These are phyloP conservation scores for Diplosphaera chodatii DNA, from an alignment of 139 green algal genomes.

Conservation along the genomic window DNA sequence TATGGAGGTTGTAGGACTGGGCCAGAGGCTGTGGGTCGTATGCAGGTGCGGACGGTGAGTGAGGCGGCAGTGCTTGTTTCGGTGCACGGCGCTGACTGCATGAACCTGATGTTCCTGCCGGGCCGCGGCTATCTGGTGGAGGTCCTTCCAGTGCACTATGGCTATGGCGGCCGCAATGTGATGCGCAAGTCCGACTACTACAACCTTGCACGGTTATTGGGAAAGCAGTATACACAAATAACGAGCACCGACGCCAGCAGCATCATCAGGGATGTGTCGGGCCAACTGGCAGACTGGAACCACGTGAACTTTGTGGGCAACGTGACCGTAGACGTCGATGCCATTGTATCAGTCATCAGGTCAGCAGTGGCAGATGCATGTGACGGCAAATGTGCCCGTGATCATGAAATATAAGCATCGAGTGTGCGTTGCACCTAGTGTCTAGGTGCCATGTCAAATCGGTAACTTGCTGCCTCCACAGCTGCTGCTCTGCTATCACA, in stretches of 20 bases:
- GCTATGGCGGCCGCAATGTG: not conserved
- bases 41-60: not conserved
- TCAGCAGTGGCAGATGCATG: not conserved
- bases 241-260: not conserved
- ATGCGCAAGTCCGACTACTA: not conserved
- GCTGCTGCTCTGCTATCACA: no score
- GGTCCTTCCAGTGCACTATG: not conserved
- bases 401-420: no score
- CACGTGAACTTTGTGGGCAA: not conserved
- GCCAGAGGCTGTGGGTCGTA: no score
- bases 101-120: slow-evolving; percentile 1
- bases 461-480: no score
- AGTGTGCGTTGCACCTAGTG: no score
- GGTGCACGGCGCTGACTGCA: not conserved
- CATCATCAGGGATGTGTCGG: not conserved
- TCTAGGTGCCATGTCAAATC: no score
- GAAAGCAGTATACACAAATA: not conserved
- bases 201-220: not conserved
- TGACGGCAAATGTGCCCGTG: no score
- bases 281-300: not conserved
- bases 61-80: not conserved
- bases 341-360: not conserved
- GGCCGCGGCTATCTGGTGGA: not conserved
- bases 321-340: not conserved
- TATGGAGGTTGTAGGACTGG: no score